A percentile compares a stretch with the other conserved stretches of the same genome.
Evolutionary conservation across 768 basidiomycete species (phyloP).

Genomic region (Leccinellum luteum): DNA sequence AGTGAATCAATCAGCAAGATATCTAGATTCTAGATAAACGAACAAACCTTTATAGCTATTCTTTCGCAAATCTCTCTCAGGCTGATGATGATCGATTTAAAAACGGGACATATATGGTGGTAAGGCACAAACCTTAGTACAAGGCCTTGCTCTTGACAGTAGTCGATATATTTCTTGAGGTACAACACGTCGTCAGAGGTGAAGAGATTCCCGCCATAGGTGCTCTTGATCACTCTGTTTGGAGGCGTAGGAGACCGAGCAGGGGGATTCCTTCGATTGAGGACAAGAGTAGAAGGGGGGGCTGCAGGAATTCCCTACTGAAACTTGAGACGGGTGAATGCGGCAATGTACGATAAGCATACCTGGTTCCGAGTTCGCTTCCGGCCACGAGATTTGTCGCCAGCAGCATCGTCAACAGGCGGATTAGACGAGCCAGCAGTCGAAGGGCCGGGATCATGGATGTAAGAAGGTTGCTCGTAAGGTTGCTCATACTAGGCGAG

Average conservation of each 20-base stretch:
- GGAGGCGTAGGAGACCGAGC: conserved; percentile 85
- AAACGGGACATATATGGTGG: conserved; percentile 25
- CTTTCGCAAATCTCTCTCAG: conserved; percentile 85
- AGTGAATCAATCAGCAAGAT: conserved; percentile 2
- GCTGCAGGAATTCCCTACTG: conserved; percentile 59
- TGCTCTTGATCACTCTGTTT: conserved; percentile 80
- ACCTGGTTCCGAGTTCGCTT: conserved; percentile 67
- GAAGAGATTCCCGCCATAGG: conserved; percentile 85
- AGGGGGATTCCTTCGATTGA: conserved; percentile 60
- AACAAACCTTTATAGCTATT: conserved; percentile 72
- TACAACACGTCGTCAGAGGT: conserved; percentile 82
- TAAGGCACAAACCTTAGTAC: conserved; percentile 59
- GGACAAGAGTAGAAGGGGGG: conserved; percentile 63
- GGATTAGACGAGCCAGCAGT: conserved; percentile 41
- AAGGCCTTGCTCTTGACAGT: conserved; percentile 83
- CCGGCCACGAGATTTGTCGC: conserved; percentile 59
- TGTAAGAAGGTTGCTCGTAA: conserved; percentile 63
- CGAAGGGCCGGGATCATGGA: conserved; percentile 50
- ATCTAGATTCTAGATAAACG: not conserved
- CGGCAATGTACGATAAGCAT: conserved; percentile 5
- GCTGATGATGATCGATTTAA: conserved; percentile 13
- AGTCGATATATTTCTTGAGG: conserved; percentile 86
- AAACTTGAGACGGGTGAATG: conserved; percentile 2
- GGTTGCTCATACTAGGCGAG: conserved; percentile 50
- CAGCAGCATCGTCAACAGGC: conserved; percentile 19